Conservation (phyloP, 148 eudicot species). For the Rhododendron henanense region DNA sequence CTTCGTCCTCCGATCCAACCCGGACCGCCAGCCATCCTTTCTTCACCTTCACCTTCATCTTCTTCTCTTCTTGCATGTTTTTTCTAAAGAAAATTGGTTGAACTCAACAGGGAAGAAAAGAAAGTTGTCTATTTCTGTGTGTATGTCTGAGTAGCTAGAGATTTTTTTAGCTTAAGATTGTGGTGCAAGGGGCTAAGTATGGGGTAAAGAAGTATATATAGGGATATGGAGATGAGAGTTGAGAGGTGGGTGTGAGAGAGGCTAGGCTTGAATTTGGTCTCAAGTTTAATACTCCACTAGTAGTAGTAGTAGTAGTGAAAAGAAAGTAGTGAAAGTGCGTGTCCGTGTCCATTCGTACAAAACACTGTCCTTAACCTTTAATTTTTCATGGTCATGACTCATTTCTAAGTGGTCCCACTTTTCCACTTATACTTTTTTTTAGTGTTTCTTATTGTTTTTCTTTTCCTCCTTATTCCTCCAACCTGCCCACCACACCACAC, state of each 20-base stretch:
- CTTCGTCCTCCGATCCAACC: constrained; percentile 2
- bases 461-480: neutral
- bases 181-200: neutral
- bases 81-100: neutral
- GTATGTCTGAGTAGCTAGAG: neutral
- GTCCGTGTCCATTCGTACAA: neutral
- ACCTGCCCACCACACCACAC: neutral
- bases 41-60: constrained; percentile 10
- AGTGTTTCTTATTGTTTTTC: neutral
- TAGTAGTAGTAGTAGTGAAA: too few relatives aligned
- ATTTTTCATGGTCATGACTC: neutral
- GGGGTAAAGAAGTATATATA: neutral
- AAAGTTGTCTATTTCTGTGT: neutral
- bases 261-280: neutral
- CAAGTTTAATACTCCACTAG: neutral
- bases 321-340: too few relatives aligned
- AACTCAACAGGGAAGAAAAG: neutral
- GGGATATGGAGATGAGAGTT: neutral
- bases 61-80: constrained; percentile 7
- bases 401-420: neutral
- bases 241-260: neutral
- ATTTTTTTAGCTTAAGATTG: neutral
- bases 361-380: neutral
- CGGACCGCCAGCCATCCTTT: constrained; percentile 9
- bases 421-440: neutral